A percentile compares a stretch with the other conserved stretches of the same genome.
These are phyloP conservation scores for Daedaleopsis nitida DNA, from an alignment of 768 basidiomycete species.

Conservation along the genomic window DNA sequence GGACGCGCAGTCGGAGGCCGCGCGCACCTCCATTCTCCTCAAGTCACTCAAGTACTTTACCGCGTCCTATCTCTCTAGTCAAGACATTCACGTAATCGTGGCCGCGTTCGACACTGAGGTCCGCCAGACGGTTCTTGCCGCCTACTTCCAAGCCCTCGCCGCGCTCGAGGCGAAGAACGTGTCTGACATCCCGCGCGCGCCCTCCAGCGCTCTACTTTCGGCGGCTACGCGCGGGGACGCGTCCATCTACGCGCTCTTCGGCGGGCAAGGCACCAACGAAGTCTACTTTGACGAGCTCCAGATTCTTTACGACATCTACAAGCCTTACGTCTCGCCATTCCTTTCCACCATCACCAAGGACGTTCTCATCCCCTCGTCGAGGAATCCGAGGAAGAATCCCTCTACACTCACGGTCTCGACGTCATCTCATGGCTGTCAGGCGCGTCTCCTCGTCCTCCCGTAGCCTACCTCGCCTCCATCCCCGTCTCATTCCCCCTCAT, in stretches of 20 bases:
- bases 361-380: constrained; percentile 72
- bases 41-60: constrained; percentile 81
- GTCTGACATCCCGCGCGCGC: constrained; percentile 56
- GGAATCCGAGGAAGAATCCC: constrained; percentile 57
- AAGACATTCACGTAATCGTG: constrained; percentile 82
- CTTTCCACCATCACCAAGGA: constrained; percentile 61
- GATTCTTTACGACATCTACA: constrained; percentile 88
- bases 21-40: constrained; percentile 68
- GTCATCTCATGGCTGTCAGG: constrained; percentile 84
- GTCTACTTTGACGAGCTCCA: constrained; percentile 98
- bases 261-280: constrained; percentile 97
- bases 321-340: constrained; percentile 79
- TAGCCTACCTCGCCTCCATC: constrained; percentile 87
- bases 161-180: constrained; percentile 61
- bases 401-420: constrained; percentile 82
- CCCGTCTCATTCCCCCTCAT: constrained; percentile 96
- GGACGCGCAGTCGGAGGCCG: constrained; percentile 51
- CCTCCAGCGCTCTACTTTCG: constrained; percentile 68
- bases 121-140: constrained; percentile 72
- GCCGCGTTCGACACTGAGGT: constrained; percentile 74
- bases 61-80: constrained; percentile 63
- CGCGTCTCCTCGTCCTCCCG: constrained; percentile 66
- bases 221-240: constrained; percentile 64
- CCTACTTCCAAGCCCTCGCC: constrained; percentile 80
- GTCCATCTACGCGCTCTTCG: constrained; percentile 90